phyloP scores from a whole-genome alignment of 2,329 filamentous ascomycete species.

The Ceratocystiopsis sp. region DNA sequence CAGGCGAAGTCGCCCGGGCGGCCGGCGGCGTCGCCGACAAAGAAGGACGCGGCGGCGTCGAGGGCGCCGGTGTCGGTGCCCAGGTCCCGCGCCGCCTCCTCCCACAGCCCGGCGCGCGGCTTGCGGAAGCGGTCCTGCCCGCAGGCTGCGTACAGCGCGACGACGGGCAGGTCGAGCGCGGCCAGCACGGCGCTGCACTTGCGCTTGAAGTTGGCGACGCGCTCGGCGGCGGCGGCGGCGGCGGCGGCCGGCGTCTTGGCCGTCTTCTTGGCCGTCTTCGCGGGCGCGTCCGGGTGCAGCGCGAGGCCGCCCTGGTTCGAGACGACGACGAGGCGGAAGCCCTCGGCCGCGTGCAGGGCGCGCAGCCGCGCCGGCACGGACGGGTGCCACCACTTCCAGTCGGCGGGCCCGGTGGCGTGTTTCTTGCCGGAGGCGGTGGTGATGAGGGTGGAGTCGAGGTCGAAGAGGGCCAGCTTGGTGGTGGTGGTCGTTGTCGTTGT shows the following conservation, averaged over 20 bases:
- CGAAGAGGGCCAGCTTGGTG: background rate
- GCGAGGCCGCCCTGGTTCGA: slow-evolving; percentile 81
- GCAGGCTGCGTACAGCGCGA: slow-evolving; percentile 74
- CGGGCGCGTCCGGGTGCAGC: slow-evolving; percentile 41
- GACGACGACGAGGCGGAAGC: slow-evolving; percentile 45
- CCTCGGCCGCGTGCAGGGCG: slow-evolving; percentile 55
- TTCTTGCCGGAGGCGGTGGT: slow-evolving; percentile 63
- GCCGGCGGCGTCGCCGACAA: slow-evolving; percentile 75
- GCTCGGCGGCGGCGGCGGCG: slow-evolving; percentile 32
- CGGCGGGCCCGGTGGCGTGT: slow-evolving; percentile 50
- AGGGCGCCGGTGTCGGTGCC: slow-evolving; percentile 35
- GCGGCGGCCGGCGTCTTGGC: slow-evolving; percentile 30
- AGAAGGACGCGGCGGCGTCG: slow-evolving; percentile 56
- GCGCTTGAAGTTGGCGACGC: slow-evolving; percentile 64
- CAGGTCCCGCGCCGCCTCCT: slow-evolving; percentile 39
- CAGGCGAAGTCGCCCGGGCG: slow-evolving; percentile 47
- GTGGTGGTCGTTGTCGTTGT: too few species aligned
- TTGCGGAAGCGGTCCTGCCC: slow-evolving; percentile 70
- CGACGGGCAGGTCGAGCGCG: slow-evolving; percentile 56
- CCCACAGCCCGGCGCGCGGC: slow-evolving; percentile 81
- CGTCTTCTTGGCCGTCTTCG: background rate
- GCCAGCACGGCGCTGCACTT: slow-evolving; percentile 56
- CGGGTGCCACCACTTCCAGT: slow-evolving; percentile 91
- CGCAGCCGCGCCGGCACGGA: slow-evolving; percentile 51
- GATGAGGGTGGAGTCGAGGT: slow-evolving; percentile 75